Evolutionary conservation across 495 filamentous ascomycete species (phyloP), one percentile per base, ranked within the genome.

Genomic region (Xylaria palmicola): DNA sequence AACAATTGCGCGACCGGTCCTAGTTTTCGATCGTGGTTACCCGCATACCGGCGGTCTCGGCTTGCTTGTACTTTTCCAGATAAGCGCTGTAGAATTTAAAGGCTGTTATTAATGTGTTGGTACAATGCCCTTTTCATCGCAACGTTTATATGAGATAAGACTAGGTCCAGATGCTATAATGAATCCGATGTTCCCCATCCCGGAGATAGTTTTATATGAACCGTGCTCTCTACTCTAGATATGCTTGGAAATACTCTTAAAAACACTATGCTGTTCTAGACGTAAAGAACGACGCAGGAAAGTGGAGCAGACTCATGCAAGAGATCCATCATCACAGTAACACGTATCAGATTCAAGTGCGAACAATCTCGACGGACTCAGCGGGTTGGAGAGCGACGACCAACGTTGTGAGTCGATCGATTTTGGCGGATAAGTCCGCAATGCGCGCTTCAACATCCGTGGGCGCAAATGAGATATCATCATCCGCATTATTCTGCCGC

Each of bases 331-430:
- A 32, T 15, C 32, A 56, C 22, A 13, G 17, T 27, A 27, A 4
- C 19, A 4, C n/a, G 2, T 1, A 9, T 29, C 4, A 4, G 20
- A 22, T 32, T 65, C 56, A 65, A 34, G 62, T 64, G 20, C 57
- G 62, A 32, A 64, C 50, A 3, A 56, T 61, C 0, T 67, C 60
- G 13, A 27, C 56, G 8, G 63, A 49, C 6, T 62, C 53, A 36
- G 64, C 59, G 4, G 62, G 60, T 58, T 80, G 78, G 58, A 82
- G 55, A 20, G 68, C 56, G 20, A 79, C 45, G 12, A 82, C 70
- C 27, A 80, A 54, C 40, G 75, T 70, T 2, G 79, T 80, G 55
- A 82, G 45, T 4, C 73, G 71, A 56, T 82, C 79, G 57, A 82
- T 81, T 72, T 81, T 82, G 27, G 67, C 65, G 7, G 73, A 54